phyloP scores from a whole-genome alignment of 257 asterid species.

The Echium plantagineum region DNA sequence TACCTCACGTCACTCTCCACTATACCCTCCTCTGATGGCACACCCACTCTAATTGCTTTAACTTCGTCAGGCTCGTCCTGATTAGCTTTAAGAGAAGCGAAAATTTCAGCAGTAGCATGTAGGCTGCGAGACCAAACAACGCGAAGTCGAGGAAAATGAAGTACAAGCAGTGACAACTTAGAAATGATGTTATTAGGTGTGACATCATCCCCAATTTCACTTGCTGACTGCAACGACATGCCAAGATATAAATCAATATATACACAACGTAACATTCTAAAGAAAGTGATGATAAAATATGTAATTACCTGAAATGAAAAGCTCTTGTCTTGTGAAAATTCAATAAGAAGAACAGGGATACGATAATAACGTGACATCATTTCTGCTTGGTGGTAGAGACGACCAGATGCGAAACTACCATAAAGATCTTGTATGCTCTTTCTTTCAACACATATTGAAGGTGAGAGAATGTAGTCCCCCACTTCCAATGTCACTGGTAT shows the following conservation, averaged over 20 bases:
- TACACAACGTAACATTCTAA: not conserved
- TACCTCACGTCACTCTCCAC: constrained; percentile 79
- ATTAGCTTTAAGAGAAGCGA: constrained; percentile 69
- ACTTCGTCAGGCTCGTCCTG: constrained; percentile 98
- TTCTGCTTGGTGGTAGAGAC: constrained; percentile 88
- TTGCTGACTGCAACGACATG: constrained; percentile 56
- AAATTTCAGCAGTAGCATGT: constrained; percentile 92
- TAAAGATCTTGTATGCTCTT: constrained; percentile 93
- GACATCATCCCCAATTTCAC: constrained; percentile 87
- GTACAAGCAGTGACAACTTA: constrained; percentile 78
- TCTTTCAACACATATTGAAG: constrained; percentile 88
- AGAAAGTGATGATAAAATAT: constrained; percentile 6
- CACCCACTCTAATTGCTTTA: constrained; percentile 90
- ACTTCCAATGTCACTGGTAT: constrained; percentile 94
- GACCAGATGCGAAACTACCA: constrained; percentile 92
- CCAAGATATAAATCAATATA: constrained; percentile 10
- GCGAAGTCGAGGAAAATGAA: constrained; percentile 95
- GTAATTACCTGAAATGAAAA: constrained; percentile 79
- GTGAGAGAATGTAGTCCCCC: constrained; percentile 92
- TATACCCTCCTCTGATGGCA: constrained; percentile 96
- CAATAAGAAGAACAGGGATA: constrained; percentile 91
- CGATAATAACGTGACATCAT: constrained; percentile 96
- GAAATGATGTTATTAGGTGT: constrained; percentile 85
- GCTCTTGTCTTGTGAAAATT: constrained; percentile 96
- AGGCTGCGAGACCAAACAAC: constrained; percentile 94